These are phyloP conservation scores for Dictyostelium capitatum DNA, from an alignment of 78 protist genomes.

Conservation along the genomic window DNA sequence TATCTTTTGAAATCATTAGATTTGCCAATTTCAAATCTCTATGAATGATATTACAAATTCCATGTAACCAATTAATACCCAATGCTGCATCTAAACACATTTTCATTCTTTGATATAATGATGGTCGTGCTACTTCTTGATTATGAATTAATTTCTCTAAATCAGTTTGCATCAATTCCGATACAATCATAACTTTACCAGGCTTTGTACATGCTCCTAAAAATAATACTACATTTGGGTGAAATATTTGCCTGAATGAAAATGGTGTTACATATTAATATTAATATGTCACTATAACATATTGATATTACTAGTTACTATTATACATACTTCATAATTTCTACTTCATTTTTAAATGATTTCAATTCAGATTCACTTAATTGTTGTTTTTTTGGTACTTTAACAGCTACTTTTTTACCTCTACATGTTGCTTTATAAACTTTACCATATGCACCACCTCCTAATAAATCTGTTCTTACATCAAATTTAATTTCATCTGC, in stretches of 20 bases:
- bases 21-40: conserved; percentile 84
- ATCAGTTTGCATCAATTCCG: conserved; percentile 82
- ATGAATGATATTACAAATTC: conserved; percentile 77
- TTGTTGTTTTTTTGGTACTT: conserved; percentile 79
- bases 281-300: neutral
- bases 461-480: conserved; percentile 60
- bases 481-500: conserved; percentile 78
- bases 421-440: conserved; percentile 75
- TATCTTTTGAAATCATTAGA: conserved; percentile 65
- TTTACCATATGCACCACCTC: conserved; percentile 86
- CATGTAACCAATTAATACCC: conserved; percentile 85
- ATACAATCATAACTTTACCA: conserved; percentile 84
- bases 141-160: conserved; percentile 74
- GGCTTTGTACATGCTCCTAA: conserved; percentile 88
- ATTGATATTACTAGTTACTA: too few species aligned
- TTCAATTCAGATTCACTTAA: conserved; percentile 66
- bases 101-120: conserved; percentile 71
- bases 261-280: neutral
- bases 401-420: conserved; percentile 87
- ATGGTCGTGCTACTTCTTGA: conserved; percentile 28
- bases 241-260: conserved; percentile 35
- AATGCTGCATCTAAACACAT: conserved; percentile 75
- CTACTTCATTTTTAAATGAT: conserved; percentile 81
- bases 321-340: conserved; percentile 70
- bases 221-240: conserved; percentile 85